Conservation (phyloP, 306 rosid genomes). For the Sicyos edulis region DNA sequence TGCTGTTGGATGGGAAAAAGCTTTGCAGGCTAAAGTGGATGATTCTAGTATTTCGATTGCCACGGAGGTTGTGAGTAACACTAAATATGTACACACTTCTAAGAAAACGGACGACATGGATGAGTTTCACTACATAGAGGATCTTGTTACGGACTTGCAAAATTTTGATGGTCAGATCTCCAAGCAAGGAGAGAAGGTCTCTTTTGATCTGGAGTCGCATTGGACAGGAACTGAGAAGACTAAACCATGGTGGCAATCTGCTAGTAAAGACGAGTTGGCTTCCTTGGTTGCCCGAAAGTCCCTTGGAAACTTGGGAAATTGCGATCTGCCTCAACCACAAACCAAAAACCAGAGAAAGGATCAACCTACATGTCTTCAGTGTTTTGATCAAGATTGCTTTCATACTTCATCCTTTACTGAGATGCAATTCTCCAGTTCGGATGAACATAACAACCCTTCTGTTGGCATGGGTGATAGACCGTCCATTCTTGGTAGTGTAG, state of each 20-base stretch:
- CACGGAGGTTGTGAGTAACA: conserved; percentile 32
- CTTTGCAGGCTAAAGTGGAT: conserved; percentile 40
- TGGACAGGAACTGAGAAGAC: conserved; percentile 47
- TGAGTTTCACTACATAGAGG: conserved; percentile 43
- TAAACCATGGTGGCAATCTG: conserved; percentile 75
- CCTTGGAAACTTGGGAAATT: conserved; percentile 59
- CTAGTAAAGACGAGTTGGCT: conserved; percentile 73
- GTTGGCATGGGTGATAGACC: conserved; percentile 26
- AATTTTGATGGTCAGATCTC: conserved; percentile 19
- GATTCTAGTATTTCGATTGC: conserved; percentile 29
- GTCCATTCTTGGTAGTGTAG: neutral
- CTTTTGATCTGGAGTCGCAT: conserved; percentile 45
- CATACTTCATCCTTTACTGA: conserved; percentile 34
- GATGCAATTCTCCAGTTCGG: conserved; percentile 29
- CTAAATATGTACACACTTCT: conserved; percentile 26
- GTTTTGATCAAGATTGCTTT: conserved; percentile 33
- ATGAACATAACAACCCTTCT: conserved; percentile 31
- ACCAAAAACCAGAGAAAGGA: conserved; percentile 33
- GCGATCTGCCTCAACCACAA: conserved; percentile 82
- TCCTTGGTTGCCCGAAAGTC: conserved; percentile 79
- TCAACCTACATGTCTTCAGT: conserved; percentile 24
- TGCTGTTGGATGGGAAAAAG: conserved; percentile 30
- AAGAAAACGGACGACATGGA: conserved; percentile 36
- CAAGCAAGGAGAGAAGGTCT: conserved; percentile 35
- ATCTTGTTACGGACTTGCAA: conserved; percentile 33